Conservation (phyloP, 1,139 yeast genomes). For the Geotrichum cucujoidarum region DNA sequence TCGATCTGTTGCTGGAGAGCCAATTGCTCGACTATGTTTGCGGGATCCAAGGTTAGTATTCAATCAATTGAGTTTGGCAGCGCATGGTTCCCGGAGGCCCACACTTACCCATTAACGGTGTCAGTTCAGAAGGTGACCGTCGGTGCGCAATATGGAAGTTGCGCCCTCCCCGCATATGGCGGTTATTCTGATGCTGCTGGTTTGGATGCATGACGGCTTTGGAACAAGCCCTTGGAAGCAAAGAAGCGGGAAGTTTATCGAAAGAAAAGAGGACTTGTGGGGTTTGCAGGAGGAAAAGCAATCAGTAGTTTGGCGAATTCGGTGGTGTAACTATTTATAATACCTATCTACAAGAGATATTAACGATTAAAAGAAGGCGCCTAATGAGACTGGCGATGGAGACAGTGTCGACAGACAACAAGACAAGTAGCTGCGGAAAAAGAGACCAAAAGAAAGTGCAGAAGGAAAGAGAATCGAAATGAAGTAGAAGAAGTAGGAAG, state of each 20-base stretch:
- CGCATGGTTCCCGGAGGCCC: neutral
- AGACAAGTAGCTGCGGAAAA: neutral
- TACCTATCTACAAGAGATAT: no score
- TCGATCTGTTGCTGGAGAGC: constrained; percentile 91
- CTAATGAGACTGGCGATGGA: no score
- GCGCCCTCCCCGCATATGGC: constrained; percentile 25
- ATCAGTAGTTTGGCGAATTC: no score
- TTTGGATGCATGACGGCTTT: constrained; percentile 7
- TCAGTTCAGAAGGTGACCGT: constrained; percentile 88
- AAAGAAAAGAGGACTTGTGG: neutral
- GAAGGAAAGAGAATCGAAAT: constrained; percentile 3
- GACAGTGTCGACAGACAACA: neutral
- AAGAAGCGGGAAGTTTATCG: neutral
- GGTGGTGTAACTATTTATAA: no score
- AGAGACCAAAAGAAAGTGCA: constrained; percentile 1
- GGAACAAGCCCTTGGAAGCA: neutral
- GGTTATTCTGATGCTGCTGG: constrained; percentile 18
- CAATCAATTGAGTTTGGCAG: constrained; percentile 1
- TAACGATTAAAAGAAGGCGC: no score
- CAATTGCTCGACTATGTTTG: constrained; percentile 73
- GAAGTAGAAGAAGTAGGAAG: neutral
- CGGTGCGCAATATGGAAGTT: constrained; percentile 84
- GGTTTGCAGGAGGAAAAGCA: no score
- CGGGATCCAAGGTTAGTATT: constrained; percentile 11
- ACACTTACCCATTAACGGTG: constrained; percentile 77